Base-by-base conservation (phyloP, 2,329 filamentous ascomycete genomes). In the Rutstroemia sydowiana region DNA sequence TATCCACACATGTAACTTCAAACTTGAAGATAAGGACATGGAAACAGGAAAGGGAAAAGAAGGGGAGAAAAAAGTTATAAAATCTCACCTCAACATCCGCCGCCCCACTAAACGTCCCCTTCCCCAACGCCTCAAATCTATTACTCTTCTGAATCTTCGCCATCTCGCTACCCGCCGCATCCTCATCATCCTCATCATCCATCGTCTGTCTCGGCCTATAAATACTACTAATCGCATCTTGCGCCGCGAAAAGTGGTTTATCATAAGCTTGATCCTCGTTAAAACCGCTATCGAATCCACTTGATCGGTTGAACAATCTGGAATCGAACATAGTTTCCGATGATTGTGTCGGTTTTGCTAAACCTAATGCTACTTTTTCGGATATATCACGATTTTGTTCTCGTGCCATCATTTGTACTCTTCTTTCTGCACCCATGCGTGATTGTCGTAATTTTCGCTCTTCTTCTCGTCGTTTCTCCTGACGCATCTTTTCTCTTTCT, bases 191-290 rank as follows among this genome's bases (percentile, higher is more conserved):
- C 14, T 82, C 84, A 41, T 89, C 88, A 45, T 84, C 86, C 63
- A 85, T 81, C 52, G 85, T 83, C 21, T 86, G 81, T 20, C 80
- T 80, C 1, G 92, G 89, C 31, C 90, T 80, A 70, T 98, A 98
- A 60, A 98, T 97, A 68, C 85, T 92, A 71, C 82, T 93, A 63
- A 96, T 89, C 8, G 89, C 92, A 66, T 97, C 92, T 67, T 96
- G 90, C 13, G 93, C 92, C 1, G 91, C 91, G 67, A 98, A 98
- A 7, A 98, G 75, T 18, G 93, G 93, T 71, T 97, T 97, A 69
- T 97, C 93, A 72, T 97, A 98, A 0, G 85, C 83, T 65, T 98
- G 93, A 68, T 98, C 93, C 69, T 98, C 93, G 69, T 98, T 98
- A 77, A 96, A 90, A 0, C 92, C 93, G 48, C 84, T 80, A 61